phyloP scores from a whole-genome alignment of 495 filamentous ascomycete genomes.

The Penicillium arizonense region DNA sequence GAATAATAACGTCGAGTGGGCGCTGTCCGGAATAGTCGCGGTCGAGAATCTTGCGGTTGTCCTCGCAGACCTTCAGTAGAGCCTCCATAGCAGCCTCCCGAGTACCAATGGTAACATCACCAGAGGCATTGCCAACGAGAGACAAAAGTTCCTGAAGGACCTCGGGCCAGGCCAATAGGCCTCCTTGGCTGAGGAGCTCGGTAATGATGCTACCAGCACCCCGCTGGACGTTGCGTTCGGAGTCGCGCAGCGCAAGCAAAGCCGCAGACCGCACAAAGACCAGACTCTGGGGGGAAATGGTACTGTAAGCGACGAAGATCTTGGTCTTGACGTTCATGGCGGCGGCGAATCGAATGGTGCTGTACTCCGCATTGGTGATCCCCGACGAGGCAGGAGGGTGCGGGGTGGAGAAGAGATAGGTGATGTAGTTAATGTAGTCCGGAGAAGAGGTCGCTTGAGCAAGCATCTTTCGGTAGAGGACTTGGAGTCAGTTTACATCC shows the following conservation, averaged over 20 bases:
- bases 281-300: conserved; percentile 66
- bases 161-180: conserved; percentile 88
- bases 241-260: conserved; percentile 76
- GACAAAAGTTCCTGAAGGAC: conserved; percentile 76
- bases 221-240: conserved; percentile 76
- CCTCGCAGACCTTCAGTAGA: conserved; percentile 92
- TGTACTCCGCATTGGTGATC: conserved; percentile 58
- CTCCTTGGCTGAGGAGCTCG: conserved; percentile 83
- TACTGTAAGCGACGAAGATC: conserved; percentile 66
- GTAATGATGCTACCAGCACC: conserved; percentile 93
- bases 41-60: conserved; percentile 85
- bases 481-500: conserved; percentile 1
- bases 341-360: conserved; percentile 78
- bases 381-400: conserved; percentile 57
- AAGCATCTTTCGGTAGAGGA: conserved; percentile 69
- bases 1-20: conserved; percentile 84
- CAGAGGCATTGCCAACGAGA: conserved; percentile 69
- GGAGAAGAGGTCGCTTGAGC: conserved; percentile 84
- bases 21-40: conserved; percentile 81
- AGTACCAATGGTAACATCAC: conserved; percentile 61
- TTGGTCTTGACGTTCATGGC: conserved; percentile 95
- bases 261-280: conserved; percentile 76
- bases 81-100: conserved; percentile 95
- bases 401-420: conserved; percentile 78
- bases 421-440: conserved; percentile 95